phyloP scores from a whole-genome alignment of 2,329 filamentous ascomycete species.

The Pseudogymnoascus pannorum region DNA sequence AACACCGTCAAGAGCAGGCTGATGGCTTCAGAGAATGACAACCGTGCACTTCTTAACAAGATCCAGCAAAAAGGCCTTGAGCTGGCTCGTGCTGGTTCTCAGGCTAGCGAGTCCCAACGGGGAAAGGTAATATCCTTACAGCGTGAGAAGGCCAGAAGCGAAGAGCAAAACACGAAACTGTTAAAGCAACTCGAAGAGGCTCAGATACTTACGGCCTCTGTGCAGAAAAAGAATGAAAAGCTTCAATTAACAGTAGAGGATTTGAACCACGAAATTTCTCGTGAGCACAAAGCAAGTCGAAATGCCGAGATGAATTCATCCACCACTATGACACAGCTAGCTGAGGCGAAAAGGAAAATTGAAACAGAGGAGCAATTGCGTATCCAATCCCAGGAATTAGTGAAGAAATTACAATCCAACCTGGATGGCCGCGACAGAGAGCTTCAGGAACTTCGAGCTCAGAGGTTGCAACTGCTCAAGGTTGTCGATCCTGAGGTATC shows the following conservation, averaged over 20 bases:
- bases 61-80: constrained; percentile 95
- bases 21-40: constrained; percentile 91
- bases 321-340: constrained; percentile 70
- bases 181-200: constrained; percentile 79
- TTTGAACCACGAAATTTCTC: constrained; percentile 81
- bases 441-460: constrained; percentile 68
- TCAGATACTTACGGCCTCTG: constrained; percentile 70
- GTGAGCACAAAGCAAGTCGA: constrained; percentile 82
- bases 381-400: constrained; percentile 76
- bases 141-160: constrained; percentile 72
- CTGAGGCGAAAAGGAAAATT: constrained; percentile 80
- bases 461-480: constrained; percentile 75
- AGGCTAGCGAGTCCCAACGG: constrained; percentile 75
- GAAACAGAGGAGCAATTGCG: constrained; percentile 86
- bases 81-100: constrained; percentile 82
- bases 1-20: constrained; percentile 85
- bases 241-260: constrained; percentile 82
- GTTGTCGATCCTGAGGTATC: constrained; percentile 69
- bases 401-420: constrained; percentile 69
- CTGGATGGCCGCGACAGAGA: constrained; percentile 77
- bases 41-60: constrained; percentile 90
- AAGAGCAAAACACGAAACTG: constrained; percentile 75
- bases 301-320: constrained; percentile 86
- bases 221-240: constrained; percentile 95
- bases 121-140: constrained; percentile 69